These are phyloP conservation scores for Leccinum griseonigrum DNA, from an alignment of 1,284 basidiomycete species.

Conservation along the genomic window DNA sequence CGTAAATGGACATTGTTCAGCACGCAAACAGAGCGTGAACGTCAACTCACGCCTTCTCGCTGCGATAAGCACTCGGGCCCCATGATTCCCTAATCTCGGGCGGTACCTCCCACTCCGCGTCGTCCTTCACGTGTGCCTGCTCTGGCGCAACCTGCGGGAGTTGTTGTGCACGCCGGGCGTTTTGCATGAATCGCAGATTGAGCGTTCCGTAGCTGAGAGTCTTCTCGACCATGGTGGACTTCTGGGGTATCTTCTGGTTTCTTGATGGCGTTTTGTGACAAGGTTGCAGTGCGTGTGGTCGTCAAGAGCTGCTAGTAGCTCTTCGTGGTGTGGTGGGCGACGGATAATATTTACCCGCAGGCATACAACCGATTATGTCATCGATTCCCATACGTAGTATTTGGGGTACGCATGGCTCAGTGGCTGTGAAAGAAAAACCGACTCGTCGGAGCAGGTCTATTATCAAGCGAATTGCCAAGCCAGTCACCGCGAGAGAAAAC, in stretches of 20 bases:
- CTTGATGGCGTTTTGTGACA: background rate
- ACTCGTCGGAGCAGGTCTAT: background rate
- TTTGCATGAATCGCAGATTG: conserved; percentile 75
- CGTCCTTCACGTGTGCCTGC: conserved; percentile 60
- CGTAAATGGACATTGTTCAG: conserved; percentile 19
- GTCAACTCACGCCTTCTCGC: conserved; percentile 27
- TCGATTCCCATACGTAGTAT: conserved; percentile 17
- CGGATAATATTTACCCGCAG: no score
- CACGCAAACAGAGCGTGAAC: background rate
- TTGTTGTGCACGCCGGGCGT: conserved; percentile 55
- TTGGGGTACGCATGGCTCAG: background rate
- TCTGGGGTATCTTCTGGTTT: conserved; percentile 3
- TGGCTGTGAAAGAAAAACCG: background rate
- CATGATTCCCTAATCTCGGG: conserved; percentile 56
- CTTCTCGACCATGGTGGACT: conserved; percentile 46
- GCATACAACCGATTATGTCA: conserved; percentile 21
- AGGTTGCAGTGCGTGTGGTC: background rate
- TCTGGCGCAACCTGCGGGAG: conserved; percentile 49
- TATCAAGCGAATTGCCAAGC: background rate
- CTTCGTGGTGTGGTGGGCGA: background rate
- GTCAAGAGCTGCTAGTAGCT: background rate
- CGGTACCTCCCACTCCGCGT: conserved; percentile 68
- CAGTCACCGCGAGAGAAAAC: no score
- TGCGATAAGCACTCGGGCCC: conserved; percentile 39
- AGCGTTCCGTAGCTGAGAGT: conserved; percentile 66